Evolutionary conservation across 345 rosid species (phyloP).

Genomic region (Noccaea bulbosa): DNA sequence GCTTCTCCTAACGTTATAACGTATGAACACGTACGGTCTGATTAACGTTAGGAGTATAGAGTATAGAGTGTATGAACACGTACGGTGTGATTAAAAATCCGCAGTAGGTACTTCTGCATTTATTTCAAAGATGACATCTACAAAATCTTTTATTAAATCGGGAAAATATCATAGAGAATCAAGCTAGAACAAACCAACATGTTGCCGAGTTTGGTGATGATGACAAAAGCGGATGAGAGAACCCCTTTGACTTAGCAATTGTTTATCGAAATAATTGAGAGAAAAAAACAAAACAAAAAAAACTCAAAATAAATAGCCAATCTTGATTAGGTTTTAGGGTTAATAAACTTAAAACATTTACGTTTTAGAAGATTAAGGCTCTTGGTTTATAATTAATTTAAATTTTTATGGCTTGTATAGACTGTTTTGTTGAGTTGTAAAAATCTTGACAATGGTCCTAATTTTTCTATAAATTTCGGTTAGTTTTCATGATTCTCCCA

Average conservation of each 20-base stretch:
- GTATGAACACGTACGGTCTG: conserved; percentile 38
- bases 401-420: not conserved
- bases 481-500: not conserved
- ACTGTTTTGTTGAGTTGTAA: too few relatives aligned
- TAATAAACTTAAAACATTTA: not conserved
- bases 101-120: conserved; percentile 9
- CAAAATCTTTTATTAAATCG: conserved; percentile 29
- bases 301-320: not conserved
- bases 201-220: conserved; percentile 34
- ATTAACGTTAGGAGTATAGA: not conserved
- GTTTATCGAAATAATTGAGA: not conserved
- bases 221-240: conserved; percentile 39
- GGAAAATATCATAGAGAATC: conserved; percentile 41
- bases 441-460: not conserved
- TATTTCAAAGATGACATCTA: conserved; percentile 37
- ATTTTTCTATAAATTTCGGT: not conserved
- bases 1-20: not conserved
- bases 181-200: conserved; percentile 22
- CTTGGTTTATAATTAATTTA: not conserved
- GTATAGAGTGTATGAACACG: conserved; percentile 30
- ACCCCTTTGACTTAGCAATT: conserved; percentile 21
- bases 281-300: not conserved
- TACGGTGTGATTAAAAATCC: conserved; percentile 20
- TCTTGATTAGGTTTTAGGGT: conserved; percentile 9
- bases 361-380: not conserved